A percentile compares a stretch with the other conserved stretches of the same genome.
Conservation (phyloP, 345 rosid genomes). For the Viola odorata region DNA sequence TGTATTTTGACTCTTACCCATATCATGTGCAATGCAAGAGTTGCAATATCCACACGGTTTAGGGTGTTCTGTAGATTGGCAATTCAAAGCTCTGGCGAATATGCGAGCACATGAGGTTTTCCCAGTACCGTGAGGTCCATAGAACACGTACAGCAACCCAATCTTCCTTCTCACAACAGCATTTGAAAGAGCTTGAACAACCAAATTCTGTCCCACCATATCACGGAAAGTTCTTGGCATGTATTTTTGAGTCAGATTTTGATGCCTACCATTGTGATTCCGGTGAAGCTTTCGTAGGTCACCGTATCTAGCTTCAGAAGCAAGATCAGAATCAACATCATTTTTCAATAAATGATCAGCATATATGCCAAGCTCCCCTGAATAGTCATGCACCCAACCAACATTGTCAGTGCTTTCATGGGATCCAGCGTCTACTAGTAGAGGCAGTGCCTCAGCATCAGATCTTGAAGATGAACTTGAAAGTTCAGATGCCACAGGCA, state of each 20-base stretch:
- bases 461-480: slow-evolving; percentile 49
- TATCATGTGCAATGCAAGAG: slow-evolving; percentile 66
- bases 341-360: slow-evolving; percentile 76
- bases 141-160: slow-evolving; percentile 81
- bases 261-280: slow-evolving; percentile 51
- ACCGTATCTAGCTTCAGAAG: slow-evolving; percentile 76
- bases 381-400: slow-evolving; percentile 84
- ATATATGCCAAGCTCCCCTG: slow-evolving; percentile 86
- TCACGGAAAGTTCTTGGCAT: slow-evolving; percentile 71
- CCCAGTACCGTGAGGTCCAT: slow-evolving; percentile 98
- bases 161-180: slow-evolving; percentile 69
- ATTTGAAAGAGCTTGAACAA: slow-evolving; percentile 79
- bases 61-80: slow-evolving; percentile 63
- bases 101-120: slow-evolving; percentile 91
- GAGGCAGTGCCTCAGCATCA: slow-evolving; percentile 61
- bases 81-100: slow-evolving; percentile 86
- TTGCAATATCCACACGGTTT: slow-evolving; percentile 79
- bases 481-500: slow-evolving; percentile 56
- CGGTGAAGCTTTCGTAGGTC: slow-evolving; percentile 29
- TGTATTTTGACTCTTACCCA: slow-evolving; percentile 65
- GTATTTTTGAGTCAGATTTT: slow-evolving; percentile 77
- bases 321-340: slow-evolving; percentile 58
- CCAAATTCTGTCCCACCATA: slow-evolving; percentile 84
- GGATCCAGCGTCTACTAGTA: slow-evolving; percentile 62
- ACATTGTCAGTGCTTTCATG: slow-evolving; percentile 55